Base-by-base conservation (phyloP, 1,139 yeast species). In the Arxiozyma bovina region DNA sequence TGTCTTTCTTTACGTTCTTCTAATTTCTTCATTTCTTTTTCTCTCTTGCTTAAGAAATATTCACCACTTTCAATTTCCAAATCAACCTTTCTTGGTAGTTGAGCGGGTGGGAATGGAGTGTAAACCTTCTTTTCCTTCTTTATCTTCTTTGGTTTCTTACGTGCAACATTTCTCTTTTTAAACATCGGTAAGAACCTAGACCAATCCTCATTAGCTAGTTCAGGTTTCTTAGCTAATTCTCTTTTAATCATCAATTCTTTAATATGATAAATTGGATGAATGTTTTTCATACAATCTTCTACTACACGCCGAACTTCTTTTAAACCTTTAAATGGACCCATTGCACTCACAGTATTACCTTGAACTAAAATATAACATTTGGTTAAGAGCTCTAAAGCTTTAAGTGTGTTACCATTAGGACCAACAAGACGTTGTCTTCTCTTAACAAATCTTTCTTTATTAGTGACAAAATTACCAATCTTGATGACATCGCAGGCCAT, bases 61-160 rank as follows among this genome's bases (percentile, higher is more conserved):
- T 94, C 99, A 81, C 99, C 99, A 76, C 95, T 85, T 74, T 93
- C 99, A 73, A 94, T 90, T 74, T 91, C 96, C 70, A 91, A 76
- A 81, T 94, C 99, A 72, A 94, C 78, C 87, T 93, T 91, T 77
- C 99, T 85, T 68, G 98, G 99, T 63, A 82, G 81, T 74, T 89
- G 99, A 56, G 89, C 88, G 62, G 99, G 99, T 73, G 99, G 99
- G 90, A 94, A 94, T 68, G 99, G 99, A 40, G 99, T 93, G 80
- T 93, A 93, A 3, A 82, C 85, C 74, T 84, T 89, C 87, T 87
- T 87, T 71, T 85, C 87, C 63, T 75, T 79, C 66, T 71, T 73
- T 64, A 74, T 73, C 70, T 79, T 80, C 75, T 81, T 84, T 60
- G 93, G 87, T 77, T 84, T 85, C 85, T 87, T 88, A 69, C 99